Evolutionary conservation across 192 early-diverging fungal species (phyloP).

Genomic region (Coemansia sp.): DNA sequence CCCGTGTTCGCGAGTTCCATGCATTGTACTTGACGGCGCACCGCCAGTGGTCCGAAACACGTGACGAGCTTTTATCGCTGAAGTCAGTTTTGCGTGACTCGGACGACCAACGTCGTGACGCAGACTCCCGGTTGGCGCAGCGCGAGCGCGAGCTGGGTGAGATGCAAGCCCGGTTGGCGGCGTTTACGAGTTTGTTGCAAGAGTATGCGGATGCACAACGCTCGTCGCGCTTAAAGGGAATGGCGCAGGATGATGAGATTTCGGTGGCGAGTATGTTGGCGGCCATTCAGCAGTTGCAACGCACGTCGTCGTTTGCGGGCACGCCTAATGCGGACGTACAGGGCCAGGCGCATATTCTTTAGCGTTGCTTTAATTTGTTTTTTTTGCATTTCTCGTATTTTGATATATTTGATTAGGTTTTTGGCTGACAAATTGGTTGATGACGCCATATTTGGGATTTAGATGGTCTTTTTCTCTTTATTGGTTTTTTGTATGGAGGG

Average conservation of each 20-base stretch:
- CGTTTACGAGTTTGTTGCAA: slow-evolving; percentile 42
- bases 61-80: slow-evolving; percentile 43
- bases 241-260: slow-evolving; percentile 19
- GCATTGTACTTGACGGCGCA: slow-evolving; percentile 47
- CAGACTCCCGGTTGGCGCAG: slow-evolving; percentile 29
- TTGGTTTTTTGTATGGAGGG: slow-evolving; percentile 1
- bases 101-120: slow-evolving; percentile 40
- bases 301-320: slow-evolving; percentile 33
- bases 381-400: slow-evolving; percentile 9
- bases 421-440: slow-evolving; percentile 6
- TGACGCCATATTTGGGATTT: neutral
- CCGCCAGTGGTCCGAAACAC: slow-evolving; percentile 39
- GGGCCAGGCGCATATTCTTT: neutral
- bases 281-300: slow-evolving; percentile 51
- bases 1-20: slow-evolving; percentile 29
- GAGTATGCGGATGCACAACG: slow-evolving; percentile 40
- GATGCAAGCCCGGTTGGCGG: slow-evolving; percentile 36
- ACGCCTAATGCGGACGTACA: neutral
- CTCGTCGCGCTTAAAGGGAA: slow-evolving; percentile 13
- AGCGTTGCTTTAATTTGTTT: slow-evolving; percentile 5
- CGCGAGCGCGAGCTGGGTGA: slow-evolving; percentile 48
- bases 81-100: slow-evolving; percentile 37
- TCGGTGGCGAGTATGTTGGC: slow-evolving; percentile 43
- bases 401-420: neutral
- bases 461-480: neutral